Base-by-base conservation (phyloP, 2,329 filamentous ascomycete genomes). In the Mycosphaerelloides madeirae region DNA sequence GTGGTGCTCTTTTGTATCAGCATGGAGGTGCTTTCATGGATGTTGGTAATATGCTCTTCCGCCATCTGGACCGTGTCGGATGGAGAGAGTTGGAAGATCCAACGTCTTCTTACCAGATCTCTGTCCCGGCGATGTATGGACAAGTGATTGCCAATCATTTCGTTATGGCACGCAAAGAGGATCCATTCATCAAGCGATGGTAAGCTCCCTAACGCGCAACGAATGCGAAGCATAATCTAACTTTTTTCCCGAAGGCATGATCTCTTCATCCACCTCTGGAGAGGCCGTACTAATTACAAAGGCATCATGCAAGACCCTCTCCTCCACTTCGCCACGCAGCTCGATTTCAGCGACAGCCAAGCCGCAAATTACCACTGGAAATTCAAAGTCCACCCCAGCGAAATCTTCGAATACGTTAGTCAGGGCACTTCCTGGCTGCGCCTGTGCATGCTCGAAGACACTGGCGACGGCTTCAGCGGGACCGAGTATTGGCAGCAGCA, bases 21-120 rank as follows among this genome's bases (percentile, higher is more conserved):
- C 64, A 69, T 40, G 69, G 69, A 6, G 69, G 69, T 16, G 65
- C 64, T 0, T 69, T 64, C 57, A 61, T 71, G 48, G 69, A 73
- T 44, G 66, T 70, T 4, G 68, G 68, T 3, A 62, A 57, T 32
- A 60, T 71, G 13, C 45, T 70, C n/a, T 54, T 68, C 25, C 55
- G 67, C 4, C 49, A 55, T 20, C 53, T 71, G 19, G 67, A 71
- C 42, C 52, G 59, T 12, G 57, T 70, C 29, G 69, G 65, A 34
- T 71, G 68, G 69, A 46, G 63, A 15, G 43, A 58, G 28, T 55
- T 71, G n/a, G 54, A 56, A 22, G 66, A 70, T 46, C 64, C 69
- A 34, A 59, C 61, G 29, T 63, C 51, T 1, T 62, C 59, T 0
- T 70, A 58, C 37, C 58, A 60, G 19, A 56, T 70, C 7, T 54